Base-by-base conservation (phyloP, 1,139 yeast species). In the Saccharomyces pastorianus region DNA sequence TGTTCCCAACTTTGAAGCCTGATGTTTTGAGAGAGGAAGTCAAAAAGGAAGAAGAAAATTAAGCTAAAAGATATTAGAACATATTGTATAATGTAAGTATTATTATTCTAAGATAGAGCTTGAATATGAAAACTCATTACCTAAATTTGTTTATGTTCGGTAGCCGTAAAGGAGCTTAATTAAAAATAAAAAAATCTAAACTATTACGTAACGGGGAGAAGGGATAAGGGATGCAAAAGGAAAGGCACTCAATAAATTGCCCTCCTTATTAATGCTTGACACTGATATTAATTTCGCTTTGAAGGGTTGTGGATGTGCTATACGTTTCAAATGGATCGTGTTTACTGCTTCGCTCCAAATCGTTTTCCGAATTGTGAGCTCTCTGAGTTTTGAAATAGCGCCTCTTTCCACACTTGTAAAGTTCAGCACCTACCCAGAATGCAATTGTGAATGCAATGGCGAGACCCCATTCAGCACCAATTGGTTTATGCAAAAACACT, bases 1-100 rank as follows among this genome's bases (percentile, higher is more conserved):
- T 93, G 71, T 93, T 93, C 95, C 99, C 99, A 72, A 91, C 98
- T 63, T 88, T 93, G 82, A 91, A 90, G 79, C 98, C 98, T 53
- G 98, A 91, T 74, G 82, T 62, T 48, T 57, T 67, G 60, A 68
- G 67, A 60, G 71, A 68, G 31, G 71, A 66, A 54, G 59, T 56
- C 49, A 64, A 64, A 59, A 65, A 65, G 61, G 65, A 65, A 55
- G 56, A 53, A 20, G 44, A 38, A 38, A 17, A 38, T 17, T 17
- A 20, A 38, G n/a, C 13, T 20, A 17, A 38, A 5, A 7, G 7
- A 38, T 38, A 17, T 38, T 20, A 38, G 7, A 38, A 38, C n/a
- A 20, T 17, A 17, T 11, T 38, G 44, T 38, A 38, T 38, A 38
- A 38, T 11, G 8, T 38, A 38, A 38, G 44, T 38, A 38, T 20